Conservation (phyloP, 2,329 filamentous ascomycete genomes). For the Gnomoniopsis sp. region DNA sequence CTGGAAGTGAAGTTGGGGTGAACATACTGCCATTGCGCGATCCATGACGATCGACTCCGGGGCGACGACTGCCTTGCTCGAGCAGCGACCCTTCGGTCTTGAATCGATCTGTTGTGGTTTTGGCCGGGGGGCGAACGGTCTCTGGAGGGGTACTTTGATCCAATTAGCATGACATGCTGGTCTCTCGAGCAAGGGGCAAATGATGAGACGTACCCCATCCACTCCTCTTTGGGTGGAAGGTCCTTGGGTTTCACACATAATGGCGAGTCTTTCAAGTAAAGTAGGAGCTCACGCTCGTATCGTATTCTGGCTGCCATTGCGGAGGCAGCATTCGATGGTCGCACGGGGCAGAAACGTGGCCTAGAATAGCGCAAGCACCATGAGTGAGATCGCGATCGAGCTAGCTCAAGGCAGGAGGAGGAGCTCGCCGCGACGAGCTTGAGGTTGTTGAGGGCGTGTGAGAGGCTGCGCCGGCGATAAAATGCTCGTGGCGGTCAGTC, state of each 20-base stretch:
- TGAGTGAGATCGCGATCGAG: neutral
- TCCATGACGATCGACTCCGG: slow-evolving; percentile 49
- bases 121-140: slow-evolving; percentile 42
- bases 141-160: slow-evolving; percentile 42
- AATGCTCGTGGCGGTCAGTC: slow-evolving; percentile 5
- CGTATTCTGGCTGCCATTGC: slow-evolving; percentile 46
- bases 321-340: slow-evolving; percentile 8
- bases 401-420: neutral
- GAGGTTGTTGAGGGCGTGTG: neutral
- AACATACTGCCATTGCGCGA: slow-evolving; percentile 56
- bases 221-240: slow-evolving; percentile 83
- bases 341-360: neutral
- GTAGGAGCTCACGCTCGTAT: slow-evolving; percentile 75
- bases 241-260: slow-evolving; percentile 75
- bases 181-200: slow-evolving; percentile 2
- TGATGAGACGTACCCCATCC: slow-evolving; percentile 76
- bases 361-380: slow-evolving; percentile 2
- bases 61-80: slow-evolving; percentile 50
- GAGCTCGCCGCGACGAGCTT: neutral
- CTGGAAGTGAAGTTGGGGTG: neutral
- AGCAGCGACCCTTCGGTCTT: slow-evolving; percentile 41
- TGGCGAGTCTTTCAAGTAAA: slow-evolving; percentile 75
- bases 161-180: slow-evolving; percentile 6
- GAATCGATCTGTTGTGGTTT: slow-evolving; percentile 39
- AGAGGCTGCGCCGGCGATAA: slow-evolving; percentile 7